These are phyloP conservation scores for Colletotrichum destructivum DNA, from an alignment of 2,329 filamentous ascomycete species.

Conservation along the genomic window DNA sequence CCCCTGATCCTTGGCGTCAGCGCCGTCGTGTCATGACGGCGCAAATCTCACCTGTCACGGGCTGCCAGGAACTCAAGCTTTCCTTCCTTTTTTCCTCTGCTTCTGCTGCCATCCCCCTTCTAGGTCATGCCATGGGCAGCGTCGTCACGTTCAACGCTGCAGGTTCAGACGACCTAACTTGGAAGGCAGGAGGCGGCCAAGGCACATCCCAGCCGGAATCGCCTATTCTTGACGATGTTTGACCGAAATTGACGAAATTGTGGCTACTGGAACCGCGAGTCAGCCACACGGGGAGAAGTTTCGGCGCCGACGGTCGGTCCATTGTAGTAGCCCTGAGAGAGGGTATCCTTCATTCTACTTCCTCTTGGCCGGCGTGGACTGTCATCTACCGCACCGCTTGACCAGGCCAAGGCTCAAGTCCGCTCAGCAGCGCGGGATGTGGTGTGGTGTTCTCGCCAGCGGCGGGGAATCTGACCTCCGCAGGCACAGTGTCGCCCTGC, in stretches of 20 bases:
- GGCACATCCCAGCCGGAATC: neutral
- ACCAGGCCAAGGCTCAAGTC: neutral
- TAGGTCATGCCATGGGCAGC: neutral
- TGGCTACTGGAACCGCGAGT: slow-evolving; percentile 11
- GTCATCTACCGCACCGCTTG: neutral
- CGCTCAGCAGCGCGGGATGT: neutral
- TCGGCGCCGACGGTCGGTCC: slow-evolving; percentile 20
- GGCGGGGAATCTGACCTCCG: slow-evolving; percentile 1
- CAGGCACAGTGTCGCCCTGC: slow-evolving; percentile 6
- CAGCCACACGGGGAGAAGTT: neutral
- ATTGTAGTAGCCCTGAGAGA: neutral
- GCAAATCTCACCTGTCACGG: neutral
- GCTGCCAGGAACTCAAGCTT: neutral
- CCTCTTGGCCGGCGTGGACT: neutral
- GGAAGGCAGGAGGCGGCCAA: neutral
- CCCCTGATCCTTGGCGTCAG: slow-evolving; percentile 20
- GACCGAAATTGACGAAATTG: slow-evolving; percentile 18
- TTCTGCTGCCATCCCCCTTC: neutral
- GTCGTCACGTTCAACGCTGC: slow-evolving; percentile 2
- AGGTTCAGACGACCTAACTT: slow-evolving; percentile 29
- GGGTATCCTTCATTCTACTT: neutral
- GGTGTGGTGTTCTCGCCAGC: neutral
- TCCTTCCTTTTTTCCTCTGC: neutral
- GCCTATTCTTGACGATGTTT: slow-evolving; percentile 27
- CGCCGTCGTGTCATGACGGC: neutral